Evolutionary conservation across 2,329 filamentous ascomycete species (phyloP).

Genomic region (Botrytis deweyae): DNA sequence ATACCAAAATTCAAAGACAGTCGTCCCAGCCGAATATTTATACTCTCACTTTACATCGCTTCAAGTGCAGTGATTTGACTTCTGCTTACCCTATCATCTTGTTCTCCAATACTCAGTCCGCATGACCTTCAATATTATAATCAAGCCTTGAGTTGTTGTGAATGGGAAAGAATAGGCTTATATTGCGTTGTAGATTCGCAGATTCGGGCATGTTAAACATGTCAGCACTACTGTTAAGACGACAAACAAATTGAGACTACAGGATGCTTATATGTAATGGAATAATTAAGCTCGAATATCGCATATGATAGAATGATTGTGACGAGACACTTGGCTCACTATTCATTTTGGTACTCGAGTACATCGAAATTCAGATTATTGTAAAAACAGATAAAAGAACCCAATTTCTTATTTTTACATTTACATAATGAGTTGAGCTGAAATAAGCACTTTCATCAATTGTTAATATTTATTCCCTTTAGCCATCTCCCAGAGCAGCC

Average conservation of each 20-base stretch:
- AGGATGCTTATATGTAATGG: not conserved
- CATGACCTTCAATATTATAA: not conserved
- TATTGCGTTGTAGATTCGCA: not conserved
- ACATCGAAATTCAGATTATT: too few species aligned
- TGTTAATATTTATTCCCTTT: not conserved
- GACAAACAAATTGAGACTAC: not conserved
- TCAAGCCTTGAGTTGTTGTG: not conserved
- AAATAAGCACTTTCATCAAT: not conserved
- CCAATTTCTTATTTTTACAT: not conserved
- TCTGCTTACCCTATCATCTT: not conserved
- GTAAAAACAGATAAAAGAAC: not conserved
- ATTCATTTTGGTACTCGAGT: not conserved
- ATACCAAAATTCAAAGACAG: not conserved
- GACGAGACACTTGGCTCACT: not conserved
- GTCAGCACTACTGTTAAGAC: not conserved
- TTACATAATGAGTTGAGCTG: not conserved
- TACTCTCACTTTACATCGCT: not conserved
- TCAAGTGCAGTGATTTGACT: not conserved
- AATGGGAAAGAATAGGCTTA: not conserved
- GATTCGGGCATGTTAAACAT: not conserved
- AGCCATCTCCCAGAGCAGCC: not conserved
- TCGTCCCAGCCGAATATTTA: not conserved
- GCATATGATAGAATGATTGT: not conserved
- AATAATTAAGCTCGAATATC: not conserved
- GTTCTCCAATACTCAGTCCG: fast-evolving